Conservation (phyloP, 176 grass and related monocot species). For the Metroxylon sagu region DNA sequence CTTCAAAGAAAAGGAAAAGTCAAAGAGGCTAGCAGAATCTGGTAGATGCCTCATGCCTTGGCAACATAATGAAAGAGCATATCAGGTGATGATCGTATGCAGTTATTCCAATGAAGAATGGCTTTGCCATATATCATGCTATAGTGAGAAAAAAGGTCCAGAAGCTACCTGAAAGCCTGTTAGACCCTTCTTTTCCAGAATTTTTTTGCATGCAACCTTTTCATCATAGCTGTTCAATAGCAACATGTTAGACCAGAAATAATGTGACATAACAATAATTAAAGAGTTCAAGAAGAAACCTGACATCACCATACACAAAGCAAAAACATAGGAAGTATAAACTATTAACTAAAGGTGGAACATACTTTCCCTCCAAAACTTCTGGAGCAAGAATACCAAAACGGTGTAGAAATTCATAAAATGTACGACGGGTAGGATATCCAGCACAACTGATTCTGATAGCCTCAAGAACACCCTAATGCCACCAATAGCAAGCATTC, state of each 20-base stretch:
- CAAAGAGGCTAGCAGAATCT: too few species aligned
- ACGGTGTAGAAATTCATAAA: constrained; percentile 97
- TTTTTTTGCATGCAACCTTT: constrained; percentile 80
- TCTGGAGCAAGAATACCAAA: constrained; percentile 94
- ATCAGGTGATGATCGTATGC: too few species aligned
- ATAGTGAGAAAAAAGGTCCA: neutral
- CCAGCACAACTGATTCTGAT: constrained; percentile 99
- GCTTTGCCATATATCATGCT: neutral
- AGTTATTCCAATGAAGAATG: too few species aligned
- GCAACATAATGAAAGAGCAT: too few species aligned
- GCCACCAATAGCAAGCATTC: constrained; percentile 6
- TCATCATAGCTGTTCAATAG: constrained; percentile 61
- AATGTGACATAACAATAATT: neutral
- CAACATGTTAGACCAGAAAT: constrained; percentile 3
- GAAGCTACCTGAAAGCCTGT: constrained; percentile 75
- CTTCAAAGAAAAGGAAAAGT: too few species aligned
- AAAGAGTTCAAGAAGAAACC: too few species aligned
- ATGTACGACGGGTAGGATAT: constrained; percentile 92
- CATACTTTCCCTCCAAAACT: constrained; percentile 82
- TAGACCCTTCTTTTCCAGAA: constrained; percentile 91
- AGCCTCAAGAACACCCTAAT: constrained; percentile 98
- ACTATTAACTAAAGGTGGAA: constrained; percentile 15
- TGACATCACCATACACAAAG: too few species aligned
- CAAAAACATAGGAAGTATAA: neutral
- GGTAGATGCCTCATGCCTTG: too few species aligned